Evolutionary conservation across 345 rosid species (phyloP).

Genomic region (Limnanthes douglasii): DNA sequence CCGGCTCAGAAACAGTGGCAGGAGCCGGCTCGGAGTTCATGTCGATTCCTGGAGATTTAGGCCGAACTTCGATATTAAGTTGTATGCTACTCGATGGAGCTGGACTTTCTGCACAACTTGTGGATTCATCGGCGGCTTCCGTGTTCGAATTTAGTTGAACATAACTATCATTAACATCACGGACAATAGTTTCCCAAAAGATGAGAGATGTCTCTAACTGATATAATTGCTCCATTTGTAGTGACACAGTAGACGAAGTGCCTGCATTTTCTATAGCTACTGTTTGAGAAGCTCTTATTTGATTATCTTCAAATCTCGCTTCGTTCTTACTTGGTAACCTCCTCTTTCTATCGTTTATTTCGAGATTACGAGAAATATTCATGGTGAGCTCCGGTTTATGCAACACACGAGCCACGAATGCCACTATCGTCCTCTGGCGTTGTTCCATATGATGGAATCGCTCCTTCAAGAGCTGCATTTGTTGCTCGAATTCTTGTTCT

Average conservation of each 20-base stretch:
- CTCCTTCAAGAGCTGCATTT: constrained; percentile 44
- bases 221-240: constrained; percentile 38
- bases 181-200: constrained; percentile 52
- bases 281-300: constrained; percentile 17
- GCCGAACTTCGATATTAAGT: constrained; percentile 25
- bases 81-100: constrained; percentile 37
- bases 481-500: constrained; percentile 45
- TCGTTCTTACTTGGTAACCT: constrained; percentile 41
- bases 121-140: constrained; percentile 63
- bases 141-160: constrained; percentile 16
- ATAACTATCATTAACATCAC: constrained; percentile 18
- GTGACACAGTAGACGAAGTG: constrained; percentile 12
- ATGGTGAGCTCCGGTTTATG: constrained; percentile 54
- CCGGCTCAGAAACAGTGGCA: no score
- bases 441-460: constrained; percentile 44
- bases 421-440: constrained; percentile 38
- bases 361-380: constrained; percentile 34
- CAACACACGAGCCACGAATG: constrained; percentile 33
- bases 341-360: constrained; percentile 48
- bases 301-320: constrained; percentile 24
- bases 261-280: constrained; percentile 20
- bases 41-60: constrained; percentile 57
- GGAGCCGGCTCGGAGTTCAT: constrained; percentile 69
- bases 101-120: constrained; percentile 59
- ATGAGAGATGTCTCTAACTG: constrained; percentile 52